Conservation (phyloP, 2,329 filamentous ascomycete genomes). For the Penicillium sp. region DNA sequence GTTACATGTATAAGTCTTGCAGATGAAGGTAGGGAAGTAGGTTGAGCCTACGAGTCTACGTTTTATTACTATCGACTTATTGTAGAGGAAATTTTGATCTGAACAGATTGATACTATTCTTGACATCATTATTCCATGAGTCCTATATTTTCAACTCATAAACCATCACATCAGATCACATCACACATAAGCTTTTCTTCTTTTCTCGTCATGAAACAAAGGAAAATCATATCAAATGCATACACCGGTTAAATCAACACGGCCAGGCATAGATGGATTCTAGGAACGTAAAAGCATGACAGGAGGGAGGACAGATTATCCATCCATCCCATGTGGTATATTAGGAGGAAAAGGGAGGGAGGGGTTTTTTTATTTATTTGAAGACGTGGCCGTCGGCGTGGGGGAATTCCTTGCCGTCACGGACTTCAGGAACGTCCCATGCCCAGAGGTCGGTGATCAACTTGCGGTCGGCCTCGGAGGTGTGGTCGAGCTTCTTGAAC, state of each 20-base stretch:
- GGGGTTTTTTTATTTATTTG: slow-evolving; percentile 65
- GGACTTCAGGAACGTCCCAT: slow-evolving; percentile 79
- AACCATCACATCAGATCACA: slow-evolving; percentile 11
- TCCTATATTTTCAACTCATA: neutral
- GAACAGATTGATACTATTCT: neutral
- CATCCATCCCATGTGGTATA: slow-evolving; percentile 7
- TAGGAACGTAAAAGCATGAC: neutral
- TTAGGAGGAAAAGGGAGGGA: slow-evolving; percentile 3
- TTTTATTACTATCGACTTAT: too few relatives aligned
- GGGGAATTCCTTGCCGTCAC: slow-evolving; percentile 82
- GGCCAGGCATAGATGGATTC: neutral
- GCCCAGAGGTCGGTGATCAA: slow-evolving; percentile 85
- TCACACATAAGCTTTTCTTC: slow-evolving; percentile 10
- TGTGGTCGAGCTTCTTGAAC: slow-evolving; percentile 93
- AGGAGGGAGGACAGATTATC: neutral
- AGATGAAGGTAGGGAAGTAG: too few relatives aligned
- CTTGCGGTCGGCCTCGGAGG: slow-evolving; percentile 76
- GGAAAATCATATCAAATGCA: slow-evolving; percentile 12
- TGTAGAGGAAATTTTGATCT: neutral
- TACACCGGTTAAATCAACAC: neutral
- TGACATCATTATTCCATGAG: neutral
- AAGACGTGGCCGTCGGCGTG: slow-evolving; percentile 96
- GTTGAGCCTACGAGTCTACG: too few relatives aligned
- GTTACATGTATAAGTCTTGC: too few relatives aligned
- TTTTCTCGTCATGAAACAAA: slow-evolving; percentile 11